These are phyloP conservation scores for Sporothrix sp. DNA, from an alignment of 2,329 filamentous ascomycete genomes.

Conservation along the genomic window DNA sequence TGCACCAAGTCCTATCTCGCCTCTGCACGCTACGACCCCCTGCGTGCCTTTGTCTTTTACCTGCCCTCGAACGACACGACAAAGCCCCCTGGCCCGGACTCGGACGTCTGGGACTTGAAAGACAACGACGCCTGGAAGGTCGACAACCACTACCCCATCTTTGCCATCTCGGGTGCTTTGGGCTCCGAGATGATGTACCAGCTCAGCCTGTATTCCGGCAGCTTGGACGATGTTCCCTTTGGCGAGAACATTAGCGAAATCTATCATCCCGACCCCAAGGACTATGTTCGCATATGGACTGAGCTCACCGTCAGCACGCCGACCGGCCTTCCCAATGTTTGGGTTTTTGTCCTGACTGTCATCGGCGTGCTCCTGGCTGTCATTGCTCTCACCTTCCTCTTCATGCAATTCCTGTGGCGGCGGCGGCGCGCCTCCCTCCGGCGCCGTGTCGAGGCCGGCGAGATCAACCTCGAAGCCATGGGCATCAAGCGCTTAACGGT, in stretches of 20 bases:
- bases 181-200: conserved; percentile 62
- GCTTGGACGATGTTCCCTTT: conserved; percentile 52
- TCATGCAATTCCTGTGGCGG: conserved; percentile 70
- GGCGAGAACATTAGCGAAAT: conserved; percentile 45
- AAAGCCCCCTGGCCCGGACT: conserved; percentile 55
- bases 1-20: conserved; percentile 68
- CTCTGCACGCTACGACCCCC: conserved; percentile 46
- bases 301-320: conserved; percentile 39
- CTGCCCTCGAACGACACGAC: conserved; percentile 44
- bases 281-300: conserved; percentile 53
- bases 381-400: conserved; percentile 54
- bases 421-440: conserved; percentile 58
- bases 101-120: conserved; percentile 59
- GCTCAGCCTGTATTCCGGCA: conserved; percentile 67
- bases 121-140: conserved; percentile 63
- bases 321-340: conserved; percentile 57
- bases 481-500: conserved; percentile 77
- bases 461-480: conserved; percentile 77
- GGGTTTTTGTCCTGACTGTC: conserved; percentile 68
- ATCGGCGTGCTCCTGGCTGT: conserved; percentile 61
- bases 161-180: conserved; percentile 61
- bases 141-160: conserved; percentile 67
- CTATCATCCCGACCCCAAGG: conserved; percentile 45
- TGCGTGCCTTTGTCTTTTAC: conserved; percentile 57
- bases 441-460: conserved; percentile 62